A percentile compares a stretch with the other conserved stretches of the same genome.
These are phyloP conservation scores for Raffaelea albimanens DNA, from an alignment of 2,329 filamentous ascomycete species.

Conservation along the genomic window DNA sequence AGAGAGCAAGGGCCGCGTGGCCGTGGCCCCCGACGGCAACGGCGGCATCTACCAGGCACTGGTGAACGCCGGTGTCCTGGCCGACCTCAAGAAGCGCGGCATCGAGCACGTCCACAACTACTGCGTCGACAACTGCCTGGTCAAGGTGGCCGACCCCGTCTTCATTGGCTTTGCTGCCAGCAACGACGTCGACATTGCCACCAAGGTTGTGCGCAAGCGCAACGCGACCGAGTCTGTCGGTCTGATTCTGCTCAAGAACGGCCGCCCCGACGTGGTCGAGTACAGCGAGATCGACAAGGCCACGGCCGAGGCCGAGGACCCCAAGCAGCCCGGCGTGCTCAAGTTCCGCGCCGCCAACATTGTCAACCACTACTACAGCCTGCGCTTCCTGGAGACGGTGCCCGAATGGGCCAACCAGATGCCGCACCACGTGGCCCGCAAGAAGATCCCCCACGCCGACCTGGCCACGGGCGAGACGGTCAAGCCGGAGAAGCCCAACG, in stretches of 20 bases:
- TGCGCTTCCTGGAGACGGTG: constrained; percentile 83
- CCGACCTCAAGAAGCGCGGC: constrained; percentile 80
- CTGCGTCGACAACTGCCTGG: constrained; percentile 98
- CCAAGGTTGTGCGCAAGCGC: constrained; percentile 98
- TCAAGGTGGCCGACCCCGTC: constrained; percentile 91
- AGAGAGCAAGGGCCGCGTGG: constrained; percentile 81
- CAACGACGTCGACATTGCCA: constrained; percentile 88
- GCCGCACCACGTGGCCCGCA: constrained; percentile 90
- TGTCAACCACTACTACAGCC: constrained; percentile 99
- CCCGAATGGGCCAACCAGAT: constrained; percentile 77
- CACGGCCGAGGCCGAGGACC: constrained; percentile 82
- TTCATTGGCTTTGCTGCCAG: constrained; percentile 90
- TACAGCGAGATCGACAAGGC: constrained; percentile 92
- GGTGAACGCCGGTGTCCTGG: constrained; percentile 66
- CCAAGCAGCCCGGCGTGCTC: constrained; percentile 69
- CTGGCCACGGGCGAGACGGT: constrained; percentile 66
- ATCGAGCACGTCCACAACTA: constrained; percentile 95
- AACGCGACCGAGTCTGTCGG: constrained; percentile 93
- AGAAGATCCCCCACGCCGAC: constrained; percentile 92
- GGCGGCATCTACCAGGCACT: constrained; percentile 94
- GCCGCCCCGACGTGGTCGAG: constrained; percentile 93
- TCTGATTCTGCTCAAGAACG: constrained; percentile 88
- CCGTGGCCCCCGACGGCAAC: constrained; percentile 94
- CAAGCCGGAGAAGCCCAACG: constrained; percentile 92
- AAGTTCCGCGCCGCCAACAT: constrained; percentile 98